A percentile compares a stretch with the other conserved stretches of the same genome.
These are phyloP conservation scores for Phylloporus arenicola DNA, from an alignment of 768 basidiomycete genomes.

Conservation along the genomic window DNA sequence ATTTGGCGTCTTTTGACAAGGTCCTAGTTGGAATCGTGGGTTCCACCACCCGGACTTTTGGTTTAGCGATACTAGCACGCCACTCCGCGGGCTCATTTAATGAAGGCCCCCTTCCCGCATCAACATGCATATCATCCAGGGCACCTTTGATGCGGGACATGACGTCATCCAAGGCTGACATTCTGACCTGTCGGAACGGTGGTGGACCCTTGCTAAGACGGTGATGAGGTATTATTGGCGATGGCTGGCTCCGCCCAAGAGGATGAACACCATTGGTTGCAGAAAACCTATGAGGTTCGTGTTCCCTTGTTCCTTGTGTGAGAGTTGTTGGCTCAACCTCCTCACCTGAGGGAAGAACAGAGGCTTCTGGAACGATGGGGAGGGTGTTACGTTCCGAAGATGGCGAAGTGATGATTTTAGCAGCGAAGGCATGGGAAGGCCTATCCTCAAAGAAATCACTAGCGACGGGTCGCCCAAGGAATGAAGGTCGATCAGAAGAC, in stretches of 20 bases:
- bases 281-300: constrained; percentile 16
- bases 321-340: constrained; percentile 1
- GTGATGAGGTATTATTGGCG: constrained; percentile 15
- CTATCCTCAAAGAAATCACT: constrained; percentile 70
- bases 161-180: constrained; percentile 74
- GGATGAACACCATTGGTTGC: constrained; percentile 15
- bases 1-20: constrained; percentile 39
- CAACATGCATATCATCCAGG: constrained; percentile 60
- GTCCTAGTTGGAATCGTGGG: constrained; percentile 9
- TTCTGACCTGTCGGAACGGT: constrained; percentile 45
- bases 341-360: constrained; percentile 7
- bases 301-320: constrained; percentile 14
- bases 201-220: constrained; percentile 20
- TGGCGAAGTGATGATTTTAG: constrained; percentile 28
- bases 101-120: constrained; percentile 24
- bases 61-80: constrained; percentile 19
- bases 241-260: constrained; percentile 15
- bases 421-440: constrained; percentile 31
- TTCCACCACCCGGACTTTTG: constrained; percentile 18
- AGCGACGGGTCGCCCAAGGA: constrained; percentile 48
- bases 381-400: constrained; percentile 14
- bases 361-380: constrained; percentile 14
- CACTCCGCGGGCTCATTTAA: constrained; percentile 18
- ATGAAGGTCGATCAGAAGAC: constrained; percentile 19
- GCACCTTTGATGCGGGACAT: constrained; percentile 86